Conservation (phyloP, 169 alveolate genomes). For the Eimeria tenella region DNA sequence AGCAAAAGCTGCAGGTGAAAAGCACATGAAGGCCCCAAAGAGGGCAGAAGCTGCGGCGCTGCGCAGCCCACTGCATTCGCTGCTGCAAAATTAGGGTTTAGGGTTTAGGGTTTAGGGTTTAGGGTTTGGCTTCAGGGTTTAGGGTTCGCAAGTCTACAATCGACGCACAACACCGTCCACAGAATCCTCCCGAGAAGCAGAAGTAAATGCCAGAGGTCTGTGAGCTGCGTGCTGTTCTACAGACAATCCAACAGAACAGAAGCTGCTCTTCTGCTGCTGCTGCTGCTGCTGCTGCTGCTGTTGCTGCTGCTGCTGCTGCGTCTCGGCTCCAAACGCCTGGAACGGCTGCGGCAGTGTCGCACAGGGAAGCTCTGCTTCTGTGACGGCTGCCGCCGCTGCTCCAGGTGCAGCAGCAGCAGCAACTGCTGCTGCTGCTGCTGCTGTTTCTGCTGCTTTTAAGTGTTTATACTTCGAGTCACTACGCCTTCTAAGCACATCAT, state of each 20-base stretch:
- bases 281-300: constrained; percentile 2
- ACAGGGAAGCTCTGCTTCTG: not conserved
- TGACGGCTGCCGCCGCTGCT: not conserved
- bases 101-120: too few species aligned
- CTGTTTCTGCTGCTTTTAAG: not conserved
- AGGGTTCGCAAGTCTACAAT: not conserved
- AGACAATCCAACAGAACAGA: constrained; percentile 3
- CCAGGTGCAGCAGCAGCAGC: constrained; percentile 1
- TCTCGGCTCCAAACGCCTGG: constrained; percentile 2
- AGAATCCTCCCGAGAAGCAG: not conserved
- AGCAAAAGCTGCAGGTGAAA: too few species aligned
- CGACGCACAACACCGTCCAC: not conserved
- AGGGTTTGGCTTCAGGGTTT: too few species aligned
- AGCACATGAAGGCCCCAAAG: too few species aligned
- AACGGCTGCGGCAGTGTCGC: not conserved
- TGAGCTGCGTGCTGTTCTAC: constrained; percentile 26
- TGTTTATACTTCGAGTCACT: not conserved
- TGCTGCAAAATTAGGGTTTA: constrained; percentile 23
- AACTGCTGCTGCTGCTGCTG: constrained; percentile 30
- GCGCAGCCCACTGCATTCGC: not conserved
- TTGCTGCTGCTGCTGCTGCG: too few species aligned
- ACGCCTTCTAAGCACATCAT: not conserved
- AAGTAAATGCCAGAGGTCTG: not conserved
- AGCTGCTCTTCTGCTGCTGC: not conserved
- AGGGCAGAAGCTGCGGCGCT: too few species aligned